A percentile compares a stretch with the other conserved stretches of the same genome.
Evolutionary conservation across 192 early-diverging fungal genomes (phyloP).

Genomic region (Podila horticola): DNA sequence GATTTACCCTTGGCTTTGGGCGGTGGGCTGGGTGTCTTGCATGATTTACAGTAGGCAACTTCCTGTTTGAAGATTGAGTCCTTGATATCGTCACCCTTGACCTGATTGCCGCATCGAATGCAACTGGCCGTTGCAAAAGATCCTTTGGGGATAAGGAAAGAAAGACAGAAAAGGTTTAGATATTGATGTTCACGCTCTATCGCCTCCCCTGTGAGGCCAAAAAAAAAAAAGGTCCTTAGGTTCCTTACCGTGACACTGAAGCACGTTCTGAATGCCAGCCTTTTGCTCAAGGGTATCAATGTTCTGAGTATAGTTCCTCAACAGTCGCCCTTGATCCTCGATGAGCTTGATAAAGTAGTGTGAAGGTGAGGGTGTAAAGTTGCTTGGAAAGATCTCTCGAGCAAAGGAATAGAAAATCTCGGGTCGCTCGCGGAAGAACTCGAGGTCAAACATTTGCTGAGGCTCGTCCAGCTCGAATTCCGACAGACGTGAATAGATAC

Average conservation of each 20-base stretch:
- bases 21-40: slow-evolving; percentile 37
- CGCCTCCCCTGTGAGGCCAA: background rate
- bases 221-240: too few species aligned
- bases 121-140: slow-evolving; percentile 97
- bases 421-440: slow-evolving; percentile 87
- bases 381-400: slow-evolving; percentile 87
- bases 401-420: slow-evolving; percentile 98
- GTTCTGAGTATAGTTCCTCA: slow-evolving; percentile 98
- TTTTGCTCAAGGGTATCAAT: slow-evolving; percentile 95
- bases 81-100: slow-evolving; percentile 83
- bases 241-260: slow-evolving; percentile 92
- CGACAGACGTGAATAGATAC: slow-evolving; percentile 91
- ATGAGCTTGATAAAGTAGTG: slow-evolving; percentile 92
- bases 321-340: slow-evolving; percentile 84
- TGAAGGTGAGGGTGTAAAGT: slow-evolving; percentile 86
- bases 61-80: slow-evolving; percentile 78
- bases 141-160: slow-evolving; percentile 47
- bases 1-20: background rate
- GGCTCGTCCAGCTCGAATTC: slow-evolving; percentile 93
- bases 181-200: background rate
- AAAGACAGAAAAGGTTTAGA: background rate
- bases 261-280: slow-evolving; percentile 81
- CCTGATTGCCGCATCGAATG: slow-evolving; percentile 82
- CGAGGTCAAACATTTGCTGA: slow-evolving; percentile 95
- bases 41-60: slow-evolving; percentile 82